These are phyloP conservation scores for Cutaneotrichosporon sp. DNA, from an alignment of 1,284 basidiomycete species.

Conservation along the genomic window DNA sequence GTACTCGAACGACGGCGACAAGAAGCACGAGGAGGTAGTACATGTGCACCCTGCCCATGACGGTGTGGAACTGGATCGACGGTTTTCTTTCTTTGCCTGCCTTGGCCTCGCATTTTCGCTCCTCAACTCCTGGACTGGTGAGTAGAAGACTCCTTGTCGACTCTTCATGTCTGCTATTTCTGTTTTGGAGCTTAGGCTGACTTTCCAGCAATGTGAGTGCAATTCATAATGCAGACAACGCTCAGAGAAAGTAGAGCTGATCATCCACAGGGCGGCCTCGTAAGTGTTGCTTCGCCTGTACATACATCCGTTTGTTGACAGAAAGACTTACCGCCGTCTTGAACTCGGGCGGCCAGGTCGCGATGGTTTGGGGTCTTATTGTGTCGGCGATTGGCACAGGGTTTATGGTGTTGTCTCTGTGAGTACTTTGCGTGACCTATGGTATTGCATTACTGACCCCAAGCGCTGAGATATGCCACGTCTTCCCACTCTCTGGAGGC, in stretches of 20 bases:
- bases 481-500: conserved; percentile 25
- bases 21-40: conserved; percentile 1
- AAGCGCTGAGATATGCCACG: conserved; percentile 13
- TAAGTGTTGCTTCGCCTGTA: background rate
- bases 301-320: background rate
- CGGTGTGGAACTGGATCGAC: conserved; percentile 16
- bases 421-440: background rate
- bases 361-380: conserved; percentile 42
- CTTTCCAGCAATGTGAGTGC: conserved; percentile 10
- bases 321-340: conserved; percentile 21
- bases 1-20: background rate
- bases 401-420: conserved; percentile 27
- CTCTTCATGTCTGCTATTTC: no score
- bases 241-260: background rate
- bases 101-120: conserved; percentile 21
- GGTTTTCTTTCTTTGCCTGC: conserved; percentile 17
- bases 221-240: background rate
- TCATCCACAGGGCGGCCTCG: conserved; percentile 7
- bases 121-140: conserved; percentile 22
- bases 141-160: background rate
- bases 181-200: background rate
- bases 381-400: conserved; percentile 30
- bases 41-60: background rate
- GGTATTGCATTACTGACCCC: background rate
- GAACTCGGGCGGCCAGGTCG: conserved; percentile 36